Base-by-base conservation (phyloP, 208 protist genomes). In the Acanthamoeba lenticulata region DNA sequence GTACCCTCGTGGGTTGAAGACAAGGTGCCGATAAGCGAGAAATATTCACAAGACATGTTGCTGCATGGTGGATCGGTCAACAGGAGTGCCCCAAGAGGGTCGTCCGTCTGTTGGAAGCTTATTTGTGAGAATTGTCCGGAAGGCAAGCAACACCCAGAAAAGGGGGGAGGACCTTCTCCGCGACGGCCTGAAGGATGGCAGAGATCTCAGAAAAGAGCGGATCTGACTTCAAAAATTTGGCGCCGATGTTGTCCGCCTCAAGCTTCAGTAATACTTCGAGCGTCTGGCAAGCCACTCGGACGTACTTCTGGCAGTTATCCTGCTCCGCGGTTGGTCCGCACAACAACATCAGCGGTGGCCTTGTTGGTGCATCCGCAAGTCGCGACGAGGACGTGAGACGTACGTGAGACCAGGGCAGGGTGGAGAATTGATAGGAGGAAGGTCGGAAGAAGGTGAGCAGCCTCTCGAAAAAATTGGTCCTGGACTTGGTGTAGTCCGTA, bases 1-100 rank as follows among this genome's bases (percentile, higher is more conserved):
- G 21, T n/a, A 79, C 89, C 89, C n/a, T 93, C 89, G 29, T 72
- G 36, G 27, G 60, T 57, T 24, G 62, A 81, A 2, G 62, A 81
- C 24, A 96, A 29, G 11, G 94, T 96, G 3, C 95, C 95, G 29
- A 96, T 85, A 65, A 96, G 94, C 5, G 95, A 90, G 44, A 96
- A 96, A n/a, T 96, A 96, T 69, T 96, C 95, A 55, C 94, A 42
- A 34, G 95, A 79, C 95, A 96, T 96, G 13, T 77, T 96, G 47
- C 93, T 95, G 0, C 85, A 67, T 3, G 94, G 81, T 38, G 38
- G 29, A 34, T 45, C 40, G 60, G 47, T 79, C 21, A 65, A 38
- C 38, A 42, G 47, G 4, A 60, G 34, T 4, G 67, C 45, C 38
- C 44, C 29, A 44, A 89, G 60, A 34, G 92, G 65, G n/a, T 94